phyloP scores from a whole-genome alignment of 495 filamentous ascomycete genomes.

The Viridothelium virens region DNA sequence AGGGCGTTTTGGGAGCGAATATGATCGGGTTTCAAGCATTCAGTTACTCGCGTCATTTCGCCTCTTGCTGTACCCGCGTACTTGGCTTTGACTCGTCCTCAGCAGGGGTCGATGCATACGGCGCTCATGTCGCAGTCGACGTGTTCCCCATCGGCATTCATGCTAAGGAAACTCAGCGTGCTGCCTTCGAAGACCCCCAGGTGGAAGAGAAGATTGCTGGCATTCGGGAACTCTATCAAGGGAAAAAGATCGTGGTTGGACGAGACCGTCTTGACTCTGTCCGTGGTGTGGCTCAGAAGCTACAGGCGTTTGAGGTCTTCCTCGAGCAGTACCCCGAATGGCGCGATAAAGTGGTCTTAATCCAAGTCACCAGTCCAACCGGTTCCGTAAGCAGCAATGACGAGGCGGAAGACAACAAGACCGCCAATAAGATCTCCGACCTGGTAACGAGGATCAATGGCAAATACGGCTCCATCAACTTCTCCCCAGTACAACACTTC shows the following conservation, averaged over 20 bases:
- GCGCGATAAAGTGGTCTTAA: slow-evolving; percentile 83
- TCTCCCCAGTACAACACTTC: slow-evolving; percentile 83
- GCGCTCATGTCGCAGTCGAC: slow-evolving; percentile 76
- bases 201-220: slow-evolving; percentile 58
- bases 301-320: slow-evolving; percentile 87
- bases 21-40: slow-evolving; percentile 89
- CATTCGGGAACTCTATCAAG: slow-evolving; percentile 65
- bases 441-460: slow-evolving; percentile 86
- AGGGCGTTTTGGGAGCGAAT: slow-evolving; percentile 80
- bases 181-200: slow-evolving; percentile 58
- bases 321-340: slow-evolving; percentile 80
- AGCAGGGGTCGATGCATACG: slow-evolving; percentile 79
- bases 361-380: slow-evolving; percentile 88
- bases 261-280: slow-evolving; percentile 85
- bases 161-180: slow-evolving; percentile 57
- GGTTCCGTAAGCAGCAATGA: slow-evolving; percentile 64
- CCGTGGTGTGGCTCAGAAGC: slow-evolving; percentile 82
- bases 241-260: slow-evolving; percentile 89
- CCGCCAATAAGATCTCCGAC: slow-evolving; percentile 76
- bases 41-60: slow-evolving; percentile 86
- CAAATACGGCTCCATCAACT: slow-evolving; percentile 72
- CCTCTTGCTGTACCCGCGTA: slow-evolving; percentile 82
- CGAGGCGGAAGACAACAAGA: slow-evolving; percentile 56
- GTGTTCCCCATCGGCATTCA: slow-evolving; percentile 91
- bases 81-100: slow-evolving; percentile 74